Percentiles rank a stretch among this genome's conserved stretches.
These are phyloP conservation scores for Neurospora intermedia DNA, from an alignment of 495 filamentous ascomycete species.

Conservation along the genomic window DNA sequence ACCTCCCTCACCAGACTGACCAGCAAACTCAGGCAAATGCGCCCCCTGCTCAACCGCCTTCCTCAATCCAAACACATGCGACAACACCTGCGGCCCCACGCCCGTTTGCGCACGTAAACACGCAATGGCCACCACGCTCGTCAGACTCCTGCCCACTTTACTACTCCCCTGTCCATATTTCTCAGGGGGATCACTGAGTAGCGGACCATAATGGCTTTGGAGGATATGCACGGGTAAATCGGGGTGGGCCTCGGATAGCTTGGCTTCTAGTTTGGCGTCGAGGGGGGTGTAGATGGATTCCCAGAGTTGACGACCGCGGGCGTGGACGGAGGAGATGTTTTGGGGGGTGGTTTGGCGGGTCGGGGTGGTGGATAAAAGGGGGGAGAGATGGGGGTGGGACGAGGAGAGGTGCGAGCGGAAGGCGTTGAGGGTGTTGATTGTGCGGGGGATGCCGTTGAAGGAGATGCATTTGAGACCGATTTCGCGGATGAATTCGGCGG, in stretches of 20 bases:
- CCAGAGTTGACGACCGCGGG: constrained; percentile 55
- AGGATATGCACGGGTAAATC: constrained; percentile 72
- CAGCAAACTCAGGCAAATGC: constrained; percentile 34
- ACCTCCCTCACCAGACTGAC: background rate
- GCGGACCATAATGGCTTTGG: constrained; percentile 54
- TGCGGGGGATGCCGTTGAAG: constrained; percentile 75
- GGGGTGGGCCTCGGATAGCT: constrained; percentile 58
- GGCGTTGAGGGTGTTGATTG: constrained; percentile 63
- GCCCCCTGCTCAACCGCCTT: constrained; percentile 62
- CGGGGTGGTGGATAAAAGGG: constrained; percentile 21
- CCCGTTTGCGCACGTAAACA: constrained; percentile 65
- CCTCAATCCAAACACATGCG: constrained; percentile 62
- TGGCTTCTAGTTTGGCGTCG: constrained; percentile 49
- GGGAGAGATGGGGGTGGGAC: constrained; percentile 39
- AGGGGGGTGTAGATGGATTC: constrained; percentile 62
- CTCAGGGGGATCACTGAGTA: constrained; percentile 56
- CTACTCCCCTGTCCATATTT: too few relatives aligned
- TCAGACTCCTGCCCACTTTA: constrained; percentile 48
- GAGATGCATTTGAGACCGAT: constrained; percentile 73
- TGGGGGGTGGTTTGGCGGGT: constrained; percentile 35
- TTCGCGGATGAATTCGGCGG: constrained; percentile 68
- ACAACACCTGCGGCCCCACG: constrained; percentile 66
- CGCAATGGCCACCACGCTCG: constrained; percentile 57
- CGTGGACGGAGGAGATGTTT: constrained; percentile 41
- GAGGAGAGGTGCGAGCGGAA: constrained; percentile 44